Base-by-base conservation (phyloP, 1,284 basidiomycete genomes). In the Cronartium quercuum region DNA sequence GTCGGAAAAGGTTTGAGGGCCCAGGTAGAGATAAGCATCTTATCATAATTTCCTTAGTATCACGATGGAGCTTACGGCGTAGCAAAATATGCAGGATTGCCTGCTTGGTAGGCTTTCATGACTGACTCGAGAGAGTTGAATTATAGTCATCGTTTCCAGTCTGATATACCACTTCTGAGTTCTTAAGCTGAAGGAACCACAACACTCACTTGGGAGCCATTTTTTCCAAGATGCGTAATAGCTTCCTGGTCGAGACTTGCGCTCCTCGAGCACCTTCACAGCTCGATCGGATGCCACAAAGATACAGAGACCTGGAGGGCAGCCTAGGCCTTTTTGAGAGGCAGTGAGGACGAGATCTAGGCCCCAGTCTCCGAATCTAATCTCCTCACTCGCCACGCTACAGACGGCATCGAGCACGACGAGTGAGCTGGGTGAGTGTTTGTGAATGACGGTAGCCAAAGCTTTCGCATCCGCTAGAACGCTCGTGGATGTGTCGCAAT, bases 311-410 rank as follows among this genome's bases (percentile, higher is more conserved):
- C 95, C 95, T 18, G 95, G 94, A n/a, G 96, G 96, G 7, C 89
- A 88, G 57, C 94, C 91, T 37, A 98, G 87, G 64, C 96, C 95
- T 83, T 98, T 98, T 83, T 98, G 95, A 76, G 90, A 91, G 12
- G 94, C 95, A 15, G 90, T 88, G 67, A 97, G 82, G 61, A 98
- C 89, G 55, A 94, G 87, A 80, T 98, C 96, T 76, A 98, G 86
- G 37, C 87, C 89, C 96, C 95, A 98, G 18, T 88, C 89, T 79
- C 98, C 95, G 85, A 97, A 81, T 74, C 86, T 88, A 79, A 98
- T 95, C 83, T 98, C 93, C 82, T 98, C 95, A 78, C 90, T 94
- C 0, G 91, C 95, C 13, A 98, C 94, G 6, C 93, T 90, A 84
- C 96, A 98, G 38, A 98, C 96, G 57, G 88, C 92, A 81, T 98